These are phyloP conservation scores for Drechslerella dactyloides DNA, from an alignment of 2,329 filamentous ascomycete species.

Conservation along the genomic window DNA sequence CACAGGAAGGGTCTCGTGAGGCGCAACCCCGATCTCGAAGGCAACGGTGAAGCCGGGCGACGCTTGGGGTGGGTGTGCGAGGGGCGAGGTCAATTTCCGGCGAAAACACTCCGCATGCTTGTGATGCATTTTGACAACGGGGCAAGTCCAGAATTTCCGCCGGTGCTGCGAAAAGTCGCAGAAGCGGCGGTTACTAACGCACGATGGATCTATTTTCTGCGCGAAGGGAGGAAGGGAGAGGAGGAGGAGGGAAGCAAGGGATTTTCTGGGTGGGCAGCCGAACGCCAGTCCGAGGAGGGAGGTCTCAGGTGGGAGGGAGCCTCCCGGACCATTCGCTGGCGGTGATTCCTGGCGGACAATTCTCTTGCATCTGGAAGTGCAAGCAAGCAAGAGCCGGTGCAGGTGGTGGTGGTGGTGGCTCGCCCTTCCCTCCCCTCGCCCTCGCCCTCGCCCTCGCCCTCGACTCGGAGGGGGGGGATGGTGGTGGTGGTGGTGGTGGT, in stretches of 20 bases:
- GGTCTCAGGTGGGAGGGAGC: constrained; percentile 31
- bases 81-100: constrained; percentile 51
- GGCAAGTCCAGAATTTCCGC: constrained; percentile 34
- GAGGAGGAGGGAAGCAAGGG: background rate
- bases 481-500: constrained; percentile 7
- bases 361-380: constrained; percentile 31
- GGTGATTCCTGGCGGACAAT: constrained; percentile 46
- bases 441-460: too few relatives aligned
- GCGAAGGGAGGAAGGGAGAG: constrained; percentile 22
- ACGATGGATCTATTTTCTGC: constrained; percentile 1
- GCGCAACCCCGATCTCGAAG: constrained; percentile 44
- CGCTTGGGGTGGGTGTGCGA: constrained; percentile 27
- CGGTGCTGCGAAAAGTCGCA: constrained; percentile 8
- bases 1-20: constrained; percentile 49
- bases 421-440: background rate
- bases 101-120: constrained; percentile 51
- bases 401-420: constrained; percentile 3
- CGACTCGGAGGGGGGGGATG: too few relatives aligned
- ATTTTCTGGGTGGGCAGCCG: constrained; percentile 5
- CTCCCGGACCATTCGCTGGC: constrained; percentile 42
- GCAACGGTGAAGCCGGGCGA: constrained; percentile 11
- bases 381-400: too few relatives aligned
- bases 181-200: constrained; percentile 44
- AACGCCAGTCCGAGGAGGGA: background rate
- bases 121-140: constrained; percentile 47